Conservation (phyloP, 2,329 filamentous ascomycete genomes). For the Hymenoscyphus linearis region DNA sequence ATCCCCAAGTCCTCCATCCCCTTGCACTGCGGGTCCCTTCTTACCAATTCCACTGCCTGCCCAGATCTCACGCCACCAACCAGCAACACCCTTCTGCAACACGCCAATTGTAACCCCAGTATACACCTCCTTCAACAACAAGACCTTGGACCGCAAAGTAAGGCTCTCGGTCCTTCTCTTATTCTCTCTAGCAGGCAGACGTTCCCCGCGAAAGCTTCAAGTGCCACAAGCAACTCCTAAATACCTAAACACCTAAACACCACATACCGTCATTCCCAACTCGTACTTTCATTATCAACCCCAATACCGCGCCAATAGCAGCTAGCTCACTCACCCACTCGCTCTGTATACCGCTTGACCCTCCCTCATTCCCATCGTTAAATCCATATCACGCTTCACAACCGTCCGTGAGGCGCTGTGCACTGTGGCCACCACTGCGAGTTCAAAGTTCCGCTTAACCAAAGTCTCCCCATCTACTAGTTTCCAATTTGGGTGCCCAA, state of each 20-base stretch:
- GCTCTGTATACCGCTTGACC: not conserved
- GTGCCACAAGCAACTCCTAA: not conserved
- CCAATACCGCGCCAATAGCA: not conserved
- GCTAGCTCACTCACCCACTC: not conserved
- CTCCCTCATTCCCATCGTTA: not conserved
- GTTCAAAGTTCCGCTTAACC: not conserved
- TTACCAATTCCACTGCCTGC: not conserved
- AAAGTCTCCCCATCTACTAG: not conserved
- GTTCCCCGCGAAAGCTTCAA: not conserved
- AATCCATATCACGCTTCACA: not conserved
- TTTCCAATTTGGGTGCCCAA: not conserved
- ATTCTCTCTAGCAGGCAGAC: not conserved
- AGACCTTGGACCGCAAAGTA: not conserved
- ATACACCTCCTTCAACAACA: not conserved
- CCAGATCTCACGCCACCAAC: not conserved
- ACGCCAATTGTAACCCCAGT: not conserved
- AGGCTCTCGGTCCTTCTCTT: not conserved
- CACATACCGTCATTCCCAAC: not conserved
- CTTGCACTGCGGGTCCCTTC: not conserved
- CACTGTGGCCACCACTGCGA: not conserved
- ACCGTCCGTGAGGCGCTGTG: not conserved
- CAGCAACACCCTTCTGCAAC: not conserved
- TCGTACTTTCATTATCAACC: not conserved
- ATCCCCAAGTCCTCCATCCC: not conserved
- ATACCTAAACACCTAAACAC: not conserved